Evolutionary conservation across 2,329 filamentous ascomycete genomes (phyloP).

Genomic region (Epicoccum nigrum): DNA sequence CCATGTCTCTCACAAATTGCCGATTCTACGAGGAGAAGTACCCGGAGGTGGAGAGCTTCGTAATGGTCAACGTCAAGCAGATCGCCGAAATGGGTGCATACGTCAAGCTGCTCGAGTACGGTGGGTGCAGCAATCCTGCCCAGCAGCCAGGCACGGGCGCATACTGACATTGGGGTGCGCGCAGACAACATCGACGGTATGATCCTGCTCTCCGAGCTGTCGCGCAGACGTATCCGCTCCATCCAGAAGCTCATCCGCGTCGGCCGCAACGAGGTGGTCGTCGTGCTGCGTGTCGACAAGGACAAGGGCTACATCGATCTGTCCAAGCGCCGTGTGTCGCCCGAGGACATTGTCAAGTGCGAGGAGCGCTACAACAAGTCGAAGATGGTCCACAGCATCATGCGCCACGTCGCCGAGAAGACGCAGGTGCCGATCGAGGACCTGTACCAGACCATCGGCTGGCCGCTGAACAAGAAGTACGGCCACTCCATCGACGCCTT

Average conservation of each 20-base stretch:
- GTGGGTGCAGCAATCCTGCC: too few relatives aligned
- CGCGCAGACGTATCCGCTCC: constrained; percentile 94
- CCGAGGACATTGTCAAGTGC: constrained; percentile 97
- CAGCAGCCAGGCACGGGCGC: too few relatives aligned
- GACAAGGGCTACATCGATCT: constrained; percentile 99
- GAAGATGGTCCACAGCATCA: constrained; percentile 99
- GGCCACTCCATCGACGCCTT: constrained; percentile 97
- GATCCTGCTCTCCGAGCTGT: constrained; percentile 97
- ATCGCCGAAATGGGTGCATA: constrained; percentile 99
- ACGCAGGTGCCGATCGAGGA: constrained; percentile 91
- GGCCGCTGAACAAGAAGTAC: constrained; percentile 97
- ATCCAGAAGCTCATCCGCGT: constrained; percentile 99
- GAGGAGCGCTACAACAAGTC: constrained; percentile 99
- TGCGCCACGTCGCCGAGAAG: constrained; percentile 98
- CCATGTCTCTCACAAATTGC: constrained; percentile 94
- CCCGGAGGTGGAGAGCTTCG: constrained; percentile 98
- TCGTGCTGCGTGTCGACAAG: constrained; percentile 98
- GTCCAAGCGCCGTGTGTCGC: constrained; percentile 95
- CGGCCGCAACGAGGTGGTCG: constrained; percentile 96
- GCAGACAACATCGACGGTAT: constrained; percentile 98
- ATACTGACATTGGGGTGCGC: not conserved
- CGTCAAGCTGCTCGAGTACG: constrained; percentile 97
- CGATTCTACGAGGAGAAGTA: constrained; percentile 98
- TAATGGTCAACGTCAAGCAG: constrained; percentile 99
- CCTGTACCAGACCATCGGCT: constrained; percentile 91